Conservation (phyloP, 2,329 filamentous ascomycete genomes). For the Scytalidium sp. region DNA sequence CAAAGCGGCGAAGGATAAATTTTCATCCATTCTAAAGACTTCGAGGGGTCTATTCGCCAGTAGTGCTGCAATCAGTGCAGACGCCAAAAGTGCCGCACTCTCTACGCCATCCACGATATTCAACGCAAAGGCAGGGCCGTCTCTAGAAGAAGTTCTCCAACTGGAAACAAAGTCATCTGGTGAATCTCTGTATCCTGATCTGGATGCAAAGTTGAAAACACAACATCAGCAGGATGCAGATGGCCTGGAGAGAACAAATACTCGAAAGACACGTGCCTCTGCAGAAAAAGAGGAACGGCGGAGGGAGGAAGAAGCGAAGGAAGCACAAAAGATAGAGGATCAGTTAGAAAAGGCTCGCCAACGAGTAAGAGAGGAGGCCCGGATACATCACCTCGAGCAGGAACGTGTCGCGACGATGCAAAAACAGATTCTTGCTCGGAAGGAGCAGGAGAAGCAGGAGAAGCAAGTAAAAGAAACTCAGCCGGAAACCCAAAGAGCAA, state of each 20-base stretch:
- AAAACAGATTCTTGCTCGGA: constrained; percentile 49
- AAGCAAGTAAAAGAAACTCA: constrained; percentile 31
- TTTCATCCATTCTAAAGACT: constrained; percentile 86
- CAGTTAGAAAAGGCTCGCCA: constrained; percentile 65
- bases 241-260: constrained; percentile 23
- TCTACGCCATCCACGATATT: constrained; percentile 51
- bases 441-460: constrained; percentile 48
- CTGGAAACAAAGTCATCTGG: constrained; percentile 14
- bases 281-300: constrained; percentile 57
- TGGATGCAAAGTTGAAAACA: constrained; percentile 31
- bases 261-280: constrained; percentile 53
- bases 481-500: constrained; percentile 38
- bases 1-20: constrained; percentile 88
- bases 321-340: constrained; percentile 57
- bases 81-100: constrained; percentile 55
- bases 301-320: constrained; percentile 59
- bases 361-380: constrained; percentile 68
- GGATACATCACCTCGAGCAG: constrained; percentile 55
- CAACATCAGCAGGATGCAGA: constrained; percentile 10
- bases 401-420: constrained; percentile 52
- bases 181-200: constrained; percentile 39
- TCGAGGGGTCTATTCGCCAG: constrained; percentile 85
- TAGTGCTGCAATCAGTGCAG: constrained; percentile 61
- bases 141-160: constrained; percentile 42
- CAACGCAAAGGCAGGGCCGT: constrained; percentile 40